Percentiles rank a stretch among this genome's conserved stretches.
phyloP scores from a whole-genome alignment of 371 early-diverging fungal genomes.

The Zancudomyces culisetae region DNA sequence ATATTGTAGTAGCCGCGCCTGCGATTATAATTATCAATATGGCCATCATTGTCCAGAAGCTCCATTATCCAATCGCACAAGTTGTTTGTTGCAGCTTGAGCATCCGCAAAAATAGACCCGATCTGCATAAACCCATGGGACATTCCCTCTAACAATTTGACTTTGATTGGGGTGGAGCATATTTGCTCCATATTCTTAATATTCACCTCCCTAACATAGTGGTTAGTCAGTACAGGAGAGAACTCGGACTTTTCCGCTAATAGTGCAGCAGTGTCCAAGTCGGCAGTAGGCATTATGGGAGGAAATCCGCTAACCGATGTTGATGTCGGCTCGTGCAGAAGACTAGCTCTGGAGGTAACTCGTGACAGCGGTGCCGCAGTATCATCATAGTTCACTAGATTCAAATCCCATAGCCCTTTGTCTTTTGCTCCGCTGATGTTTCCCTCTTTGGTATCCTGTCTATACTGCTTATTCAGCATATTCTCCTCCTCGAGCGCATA shows the following conservation, averaged over 20 bases:
- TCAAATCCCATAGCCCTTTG: background rate
- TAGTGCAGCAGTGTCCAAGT: background rate
- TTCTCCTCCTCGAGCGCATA: background rate
- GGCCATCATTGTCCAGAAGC: constrained; percentile 10
- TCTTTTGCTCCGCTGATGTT: background rate
- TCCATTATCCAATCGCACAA: constrained; percentile 53
- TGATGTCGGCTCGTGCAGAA: no score
- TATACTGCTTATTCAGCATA: background rate
- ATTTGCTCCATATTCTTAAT: background rate
- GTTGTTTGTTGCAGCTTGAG: constrained; percentile 38
- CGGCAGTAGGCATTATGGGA: no score
- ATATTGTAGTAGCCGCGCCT: background rate
- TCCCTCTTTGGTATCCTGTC: background rate
- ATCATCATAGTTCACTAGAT: background rate
- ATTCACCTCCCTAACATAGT: background rate
- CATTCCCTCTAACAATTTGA: constrained; percentile 58
- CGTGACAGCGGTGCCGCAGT: no score
- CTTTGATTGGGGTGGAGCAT: constrained; percentile 10
- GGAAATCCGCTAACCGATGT: background rate
- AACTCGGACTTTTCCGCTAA: background rate
- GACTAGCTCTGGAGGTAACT: no score
- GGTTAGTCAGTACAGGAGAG: background rate
- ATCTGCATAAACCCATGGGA: constrained; percentile 85
- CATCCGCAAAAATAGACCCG: constrained; percentile 70
- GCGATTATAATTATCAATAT: background rate